Percentiles rank a stretch among this genome's conserved stretches.
These are phyloP conservation scores for Scenedesmus sp. DNA, from an alignment of 163 green algal species.

Conservation along the genomic window DNA sequence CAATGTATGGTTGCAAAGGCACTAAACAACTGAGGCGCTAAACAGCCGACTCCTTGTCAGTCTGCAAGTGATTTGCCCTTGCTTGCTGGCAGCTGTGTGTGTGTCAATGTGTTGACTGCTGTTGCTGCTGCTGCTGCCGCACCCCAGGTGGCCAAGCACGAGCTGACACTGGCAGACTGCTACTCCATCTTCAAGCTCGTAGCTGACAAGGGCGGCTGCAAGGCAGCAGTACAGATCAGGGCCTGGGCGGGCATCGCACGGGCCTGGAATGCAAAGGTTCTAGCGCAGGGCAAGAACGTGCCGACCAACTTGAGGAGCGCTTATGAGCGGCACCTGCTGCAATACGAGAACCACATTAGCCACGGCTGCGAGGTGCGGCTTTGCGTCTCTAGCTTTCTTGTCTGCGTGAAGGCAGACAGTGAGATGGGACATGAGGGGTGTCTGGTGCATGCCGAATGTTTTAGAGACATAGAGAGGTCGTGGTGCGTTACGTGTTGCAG, in stretches of 20 bases:
- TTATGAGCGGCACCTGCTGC: constrained; percentile 9
- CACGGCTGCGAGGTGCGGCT: not conserved
- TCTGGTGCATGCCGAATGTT: no score
- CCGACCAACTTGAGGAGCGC: not conserved
- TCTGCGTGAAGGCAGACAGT: no score
- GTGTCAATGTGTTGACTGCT: no score
- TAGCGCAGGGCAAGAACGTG: not conserved
- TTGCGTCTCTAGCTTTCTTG: no score
- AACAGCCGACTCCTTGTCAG: no score
- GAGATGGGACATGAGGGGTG: no score
- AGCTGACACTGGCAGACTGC: not conserved
- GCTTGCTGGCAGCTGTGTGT: no score
- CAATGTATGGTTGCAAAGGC: no score
- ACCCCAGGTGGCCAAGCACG: constrained; percentile 5
- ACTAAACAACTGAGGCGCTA: no score
- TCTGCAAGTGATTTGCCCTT: no score
- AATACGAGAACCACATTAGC: constrained; percentile 25
- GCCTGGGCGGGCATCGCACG: constrained; percentile 27
- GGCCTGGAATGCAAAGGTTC: not conserved
- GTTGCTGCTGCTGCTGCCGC: not conserved
- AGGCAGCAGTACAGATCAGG: not conserved
- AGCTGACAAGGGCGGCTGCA: constrained; percentile 13
- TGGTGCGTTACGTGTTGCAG: no score
- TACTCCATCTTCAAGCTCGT: constrained; percentile 39
- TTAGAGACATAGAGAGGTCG: no score